A percentile compares a stretch with the other conserved stretches of the same genome.
phyloP scores from a whole-genome alignment of 495 filamentous ascomycete species.

The Terfezia claveryi region DNA sequence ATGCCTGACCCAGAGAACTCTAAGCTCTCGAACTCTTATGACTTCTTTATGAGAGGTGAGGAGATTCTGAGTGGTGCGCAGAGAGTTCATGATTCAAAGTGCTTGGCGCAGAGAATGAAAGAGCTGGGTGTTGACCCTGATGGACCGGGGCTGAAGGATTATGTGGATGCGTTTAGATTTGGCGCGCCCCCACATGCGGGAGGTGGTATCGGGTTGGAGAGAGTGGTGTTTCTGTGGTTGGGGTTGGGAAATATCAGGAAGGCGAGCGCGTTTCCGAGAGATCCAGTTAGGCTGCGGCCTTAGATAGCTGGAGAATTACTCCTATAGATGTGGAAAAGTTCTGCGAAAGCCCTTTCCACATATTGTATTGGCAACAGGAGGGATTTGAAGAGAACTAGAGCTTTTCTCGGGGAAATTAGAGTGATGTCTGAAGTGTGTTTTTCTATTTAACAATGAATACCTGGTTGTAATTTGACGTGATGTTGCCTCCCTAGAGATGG shows the following conservation, averaged over 20 bases:
- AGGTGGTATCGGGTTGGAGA: slow-evolving; percentile 75
- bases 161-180: slow-evolving; percentile 69
- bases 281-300: slow-evolving; percentile 42
- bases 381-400: no score
- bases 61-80: slow-evolving; percentile 84
- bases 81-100: slow-evolving; percentile 60
- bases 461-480: no score
- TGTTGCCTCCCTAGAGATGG: no score
- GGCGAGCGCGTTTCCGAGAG: slow-evolving; percentile 62
- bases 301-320: not conserved
- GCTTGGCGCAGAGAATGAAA: slow-evolving; percentile 58
- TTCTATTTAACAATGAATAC: not conserved
- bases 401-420: no score
- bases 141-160: slow-evolving; percentile 51
- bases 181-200: slow-evolving; percentile 79
- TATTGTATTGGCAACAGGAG: no score
- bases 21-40: slow-evolving; percentile 63
- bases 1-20: slow-evolving; percentile 62
- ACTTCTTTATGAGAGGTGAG: slow-evolving; percentile 86
- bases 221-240: slow-evolving; percentile 62
- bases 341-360: no score
- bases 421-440: not conserved
- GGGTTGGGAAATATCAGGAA: slow-evolving; percentile 74
- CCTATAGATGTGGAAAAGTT: no score
- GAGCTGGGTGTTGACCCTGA: slow-evolving; percentile 50